Percentiles rank a stretch among this genome's conserved stretches.
Evolutionary conservation across 2,329 filamentous ascomycete species (phyloP).

Genomic region (Gaeumannomyces sp.): DNA sequence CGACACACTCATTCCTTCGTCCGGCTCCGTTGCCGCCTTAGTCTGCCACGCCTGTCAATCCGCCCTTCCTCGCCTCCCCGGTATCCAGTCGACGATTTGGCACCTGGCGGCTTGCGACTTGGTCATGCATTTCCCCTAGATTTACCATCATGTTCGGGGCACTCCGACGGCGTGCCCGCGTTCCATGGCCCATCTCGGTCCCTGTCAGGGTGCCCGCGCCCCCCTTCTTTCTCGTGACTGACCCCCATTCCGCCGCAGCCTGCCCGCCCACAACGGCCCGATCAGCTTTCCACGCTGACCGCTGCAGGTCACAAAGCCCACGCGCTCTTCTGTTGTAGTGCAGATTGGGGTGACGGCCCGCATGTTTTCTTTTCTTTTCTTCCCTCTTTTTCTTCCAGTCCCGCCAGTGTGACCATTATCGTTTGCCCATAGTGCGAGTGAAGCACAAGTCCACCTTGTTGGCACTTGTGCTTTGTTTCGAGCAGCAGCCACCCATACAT

Average conservation of each 20-base stretch:
- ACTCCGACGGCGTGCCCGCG: neutral
- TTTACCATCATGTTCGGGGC: neutral
- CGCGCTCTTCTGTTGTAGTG: neutral
- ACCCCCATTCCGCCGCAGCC: neutral
- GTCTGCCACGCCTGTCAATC: neutral
- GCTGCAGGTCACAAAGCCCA: neutral
- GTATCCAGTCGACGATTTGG: neutral
- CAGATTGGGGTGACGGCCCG: neutral
- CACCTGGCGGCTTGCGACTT: neutral
- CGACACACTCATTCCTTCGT: neutral
- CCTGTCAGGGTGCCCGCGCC: neutral
- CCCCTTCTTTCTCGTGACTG: neutral
- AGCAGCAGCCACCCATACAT: neutral
- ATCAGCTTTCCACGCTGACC: neutral
- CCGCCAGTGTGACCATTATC: neutral
- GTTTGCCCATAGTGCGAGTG: neutral
- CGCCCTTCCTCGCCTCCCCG: neutral
- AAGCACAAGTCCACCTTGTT: neutral
- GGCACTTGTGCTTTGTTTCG: neutral
- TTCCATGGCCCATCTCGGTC: neutral
- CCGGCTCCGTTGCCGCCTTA: neutral
- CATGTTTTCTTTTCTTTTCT: neutral
- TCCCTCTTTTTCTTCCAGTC: neutral
- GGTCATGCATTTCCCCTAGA: neutral
- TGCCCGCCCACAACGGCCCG: neutral